A percentile compares a stretch with the other conserved stretches of the same genome.
These are phyloP conservation scores for Jatropha multifida DNA, from an alignment of 441 rosid species.

Conservation along the genomic window DNA sequence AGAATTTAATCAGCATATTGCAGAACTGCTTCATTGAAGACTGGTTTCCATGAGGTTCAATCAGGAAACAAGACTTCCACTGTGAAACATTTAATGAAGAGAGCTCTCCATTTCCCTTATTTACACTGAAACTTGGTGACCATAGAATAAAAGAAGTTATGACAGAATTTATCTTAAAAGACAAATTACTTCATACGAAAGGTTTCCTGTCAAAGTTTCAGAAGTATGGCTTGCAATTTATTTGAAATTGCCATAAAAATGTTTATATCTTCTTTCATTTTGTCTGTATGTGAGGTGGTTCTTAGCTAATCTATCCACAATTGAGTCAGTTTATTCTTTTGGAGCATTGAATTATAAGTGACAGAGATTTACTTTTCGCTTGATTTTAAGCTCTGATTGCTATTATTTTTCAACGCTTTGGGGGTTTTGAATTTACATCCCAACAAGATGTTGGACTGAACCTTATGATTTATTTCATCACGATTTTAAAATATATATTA, in stretches of 20 bases:
- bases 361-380: not conserved
- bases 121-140: not conserved
- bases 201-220: not conserved
- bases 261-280: not conserved
- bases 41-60: not conserved
- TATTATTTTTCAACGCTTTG: not conserved
- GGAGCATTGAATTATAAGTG: not conserved
- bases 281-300: not conserved
- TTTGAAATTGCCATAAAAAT: not conserved
- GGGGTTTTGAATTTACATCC: no score
- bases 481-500: not conserved
- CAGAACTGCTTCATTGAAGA: not conserved
- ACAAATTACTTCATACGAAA: not conserved
- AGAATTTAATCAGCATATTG: not conserved
- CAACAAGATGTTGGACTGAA: not conserved
- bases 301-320: no score
- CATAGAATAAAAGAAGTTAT: not conserved
- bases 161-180: not conserved
- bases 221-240: not conserved
- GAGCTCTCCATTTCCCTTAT: not conserved
- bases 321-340: not conserved
- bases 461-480: not conserved
- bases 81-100: not conserved
- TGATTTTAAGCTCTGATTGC: not conserved
- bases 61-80: not conserved